Percentiles rank a stretch among this genome's conserved stretches.
Evolutionary conservation across 306 rosid species (phyloP).

Genomic region (Quercus suber): DNA sequence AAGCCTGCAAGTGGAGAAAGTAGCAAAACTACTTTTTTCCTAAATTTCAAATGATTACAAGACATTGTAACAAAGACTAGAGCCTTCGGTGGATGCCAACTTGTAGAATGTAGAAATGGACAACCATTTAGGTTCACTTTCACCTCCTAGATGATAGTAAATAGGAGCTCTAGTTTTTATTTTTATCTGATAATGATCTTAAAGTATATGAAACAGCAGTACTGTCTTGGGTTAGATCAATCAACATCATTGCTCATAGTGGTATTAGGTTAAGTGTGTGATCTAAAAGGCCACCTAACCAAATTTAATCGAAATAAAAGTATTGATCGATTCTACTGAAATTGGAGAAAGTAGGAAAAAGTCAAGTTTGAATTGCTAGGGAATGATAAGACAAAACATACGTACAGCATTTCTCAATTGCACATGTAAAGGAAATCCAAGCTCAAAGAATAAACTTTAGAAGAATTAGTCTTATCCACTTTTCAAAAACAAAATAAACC

Average conservation of each 20-base stretch:
- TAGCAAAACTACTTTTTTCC: background rate
- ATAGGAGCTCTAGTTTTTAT: too few species aligned
- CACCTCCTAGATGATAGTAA: background rate
- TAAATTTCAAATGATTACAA: background rate
- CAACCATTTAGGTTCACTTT: background rate
- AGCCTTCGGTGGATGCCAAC: background rate
- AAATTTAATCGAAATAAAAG: background rate
- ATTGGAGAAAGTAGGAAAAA: background rate
- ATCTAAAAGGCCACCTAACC: background rate
- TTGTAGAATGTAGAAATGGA: background rate
- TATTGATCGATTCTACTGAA: background rate
- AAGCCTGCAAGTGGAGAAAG: background rate
- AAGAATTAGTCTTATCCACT: background rate
- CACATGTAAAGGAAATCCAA: background rate
- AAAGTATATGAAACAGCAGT: background rate
- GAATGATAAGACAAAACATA: background rate
- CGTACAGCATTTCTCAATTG: background rate
- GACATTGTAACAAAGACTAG: background rate
- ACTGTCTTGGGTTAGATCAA: slow-evolving; percentile 1
- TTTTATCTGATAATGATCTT: background rate
- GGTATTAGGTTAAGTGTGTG: slow-evolving; percentile 26
- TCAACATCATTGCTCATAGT: slow-evolving; percentile 15
- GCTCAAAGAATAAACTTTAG: background rate
- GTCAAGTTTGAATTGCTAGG: background rate
- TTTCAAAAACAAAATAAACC: background rate